A percentile compares a stretch with the other conserved stretches of the same genome.
Conservation (phyloP, 2,329 filamentous ascomycete genomes). For the Colletotrichum chrysophilum region DNA sequence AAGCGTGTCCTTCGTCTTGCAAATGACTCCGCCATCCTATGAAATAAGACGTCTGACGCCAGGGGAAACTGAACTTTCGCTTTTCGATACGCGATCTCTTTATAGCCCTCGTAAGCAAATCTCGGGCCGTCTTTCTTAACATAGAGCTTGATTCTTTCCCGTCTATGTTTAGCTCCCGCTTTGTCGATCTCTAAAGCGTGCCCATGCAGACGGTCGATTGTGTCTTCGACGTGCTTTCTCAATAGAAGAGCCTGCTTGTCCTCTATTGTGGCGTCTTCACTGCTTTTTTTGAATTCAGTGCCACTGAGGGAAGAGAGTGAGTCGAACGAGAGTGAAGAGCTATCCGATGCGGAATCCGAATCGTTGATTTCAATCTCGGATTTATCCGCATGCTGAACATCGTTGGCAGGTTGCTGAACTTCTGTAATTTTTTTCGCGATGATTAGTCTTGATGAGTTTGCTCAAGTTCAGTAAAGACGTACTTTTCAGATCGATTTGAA, state of each 20-base stretch:
- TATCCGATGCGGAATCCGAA: not conserved
- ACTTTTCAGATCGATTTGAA: not conserved
- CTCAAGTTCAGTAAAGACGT: no score
- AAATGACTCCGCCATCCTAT: not conserved
- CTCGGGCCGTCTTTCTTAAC: not conserved
- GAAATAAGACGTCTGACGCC: accelerated
- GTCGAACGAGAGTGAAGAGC: not conserved
- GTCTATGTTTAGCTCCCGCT: accelerated
- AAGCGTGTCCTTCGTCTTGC: not conserved
- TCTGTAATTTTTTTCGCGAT: no score
- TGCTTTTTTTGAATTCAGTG: accelerated
- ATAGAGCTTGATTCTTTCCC: not conserved
- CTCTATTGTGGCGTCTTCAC: not conserved
- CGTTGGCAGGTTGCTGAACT: no score
- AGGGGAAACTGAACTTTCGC: accelerated
- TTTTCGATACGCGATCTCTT: accelerated
- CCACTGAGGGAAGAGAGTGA: accelerated
- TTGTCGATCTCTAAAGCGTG: not conserved
- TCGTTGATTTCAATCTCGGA: not conserved
- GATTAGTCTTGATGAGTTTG: no score
- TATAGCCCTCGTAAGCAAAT: not conserved
- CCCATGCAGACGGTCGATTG: not conserved
- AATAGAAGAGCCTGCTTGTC: accelerated
- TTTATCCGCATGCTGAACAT: no score
- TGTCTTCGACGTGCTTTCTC: not conserved